Evolutionary conservation across 169 alveolate species (phyloP).

Genomic region (Eimeria falciformis): DNA sequence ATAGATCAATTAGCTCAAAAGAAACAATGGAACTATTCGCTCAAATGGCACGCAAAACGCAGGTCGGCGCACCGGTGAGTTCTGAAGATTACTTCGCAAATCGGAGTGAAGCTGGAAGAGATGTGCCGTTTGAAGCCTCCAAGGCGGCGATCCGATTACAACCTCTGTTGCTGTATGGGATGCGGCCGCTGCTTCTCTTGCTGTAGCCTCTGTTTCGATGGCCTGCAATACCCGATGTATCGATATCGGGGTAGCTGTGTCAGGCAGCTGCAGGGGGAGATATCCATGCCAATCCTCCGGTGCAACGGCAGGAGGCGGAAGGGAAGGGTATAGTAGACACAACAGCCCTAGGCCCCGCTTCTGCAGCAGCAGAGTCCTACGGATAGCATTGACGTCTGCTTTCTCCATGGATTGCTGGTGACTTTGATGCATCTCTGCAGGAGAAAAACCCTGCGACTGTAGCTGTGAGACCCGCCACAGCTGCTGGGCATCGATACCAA

Average conservation of each 20-base stretch:
- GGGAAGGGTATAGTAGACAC: conserved; percentile 30
- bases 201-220: conserved; percentile 46
- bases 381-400: conserved; percentile 2
- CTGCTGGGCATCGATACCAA: conserved; percentile 58
- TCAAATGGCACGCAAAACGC: neutral
- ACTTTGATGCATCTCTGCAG: neutral
- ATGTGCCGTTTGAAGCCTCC: conserved; percentile 45
- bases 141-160: neutral
- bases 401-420: neutral
- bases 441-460: conserved; percentile 21
- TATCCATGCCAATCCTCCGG: conserved; percentile 38
- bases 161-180: neutral
- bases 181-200: conserved; percentile 61
- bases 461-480: conserved; percentile 48
- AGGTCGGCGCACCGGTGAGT: conserved; percentile 5
- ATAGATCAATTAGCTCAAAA: no score
- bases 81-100: neutral
- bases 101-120: conserved; percentile 52
- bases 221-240: conserved; percentile 40
- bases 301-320: conserved; percentile 45
- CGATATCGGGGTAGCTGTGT: conserved; percentile 37
- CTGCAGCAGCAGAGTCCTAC: conserved; percentile 58
- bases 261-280: conserved; percentile 65
- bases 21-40: no score
- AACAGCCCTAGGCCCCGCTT: conserved; percentile 20